Evolutionary conservation across 164 flowering plant species (phyloP), one percentile per base, ranked within the genome.

Genomic region (Stephania cephalantha): DNA sequence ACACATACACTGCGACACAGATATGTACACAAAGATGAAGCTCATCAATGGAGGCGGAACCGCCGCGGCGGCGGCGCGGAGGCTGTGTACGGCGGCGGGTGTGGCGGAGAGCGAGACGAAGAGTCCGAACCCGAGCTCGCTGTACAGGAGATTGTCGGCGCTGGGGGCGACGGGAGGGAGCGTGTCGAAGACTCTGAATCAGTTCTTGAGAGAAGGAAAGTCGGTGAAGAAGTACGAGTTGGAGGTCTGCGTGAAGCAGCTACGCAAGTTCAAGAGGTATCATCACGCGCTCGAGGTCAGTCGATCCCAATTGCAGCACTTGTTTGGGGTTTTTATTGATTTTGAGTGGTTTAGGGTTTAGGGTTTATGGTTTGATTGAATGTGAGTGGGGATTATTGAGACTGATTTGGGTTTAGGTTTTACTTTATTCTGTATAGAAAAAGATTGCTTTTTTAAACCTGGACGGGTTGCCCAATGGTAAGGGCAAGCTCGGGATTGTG

Each of bases 261-360:
- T 92, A 52, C 92, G 95, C 76, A 86, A 77, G 79, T 86, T 73
- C 81, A 70, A 76, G 45, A 69, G 78, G 12, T 81, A 20, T 77
- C 73, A 78, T 2, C 86, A 85, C 44, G 90, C 92, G n/a, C 89
- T 92, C 31, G 85, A 92, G 86, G 97, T 91, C 64, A 42, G 52
- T 77, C 18, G 64, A 15, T 18, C 20, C 64, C 3, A 58, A 58
- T 58, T 17, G 7, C 20, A 15, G 18, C 6, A 12, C 13, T 58
- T n/a, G 20, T 35, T 35, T 35, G 1, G 42, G 42, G 42, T 35
- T 35, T 35, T 35, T 35, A 15, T 15, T 12, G 20, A 1, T 58
- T 50, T 58, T 58, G 20, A 58, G 64, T 50, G 15, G 9, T 48
- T 48, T 48, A 48, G 53, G 53, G 53, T 48, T 48, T 12, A 48